These are phyloP conservation scores for Thelonectria blattea DNA, from an alignment of 2,329 filamentous ascomycete genomes.

Conservation along the genomic window DNA sequence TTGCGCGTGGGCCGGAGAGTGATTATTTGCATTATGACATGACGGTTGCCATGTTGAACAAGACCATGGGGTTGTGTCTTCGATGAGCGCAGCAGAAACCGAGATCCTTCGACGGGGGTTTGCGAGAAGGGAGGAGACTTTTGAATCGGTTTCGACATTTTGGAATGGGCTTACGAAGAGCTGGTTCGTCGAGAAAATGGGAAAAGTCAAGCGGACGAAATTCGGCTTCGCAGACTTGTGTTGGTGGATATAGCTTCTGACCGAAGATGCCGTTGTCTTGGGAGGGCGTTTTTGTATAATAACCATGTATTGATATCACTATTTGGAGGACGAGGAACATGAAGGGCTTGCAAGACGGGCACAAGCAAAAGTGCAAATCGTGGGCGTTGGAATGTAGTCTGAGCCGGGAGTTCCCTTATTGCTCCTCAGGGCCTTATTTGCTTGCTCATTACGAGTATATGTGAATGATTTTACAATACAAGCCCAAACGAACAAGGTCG, in stretches of 20 bases:
- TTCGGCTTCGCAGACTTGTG: not conserved
- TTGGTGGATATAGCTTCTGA: no score
- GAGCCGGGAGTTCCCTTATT: slow-evolving; percentile 16
- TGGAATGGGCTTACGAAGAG: not conserved
- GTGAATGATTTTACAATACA: slow-evolving; percentile 25
- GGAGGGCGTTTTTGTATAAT: not conserved
- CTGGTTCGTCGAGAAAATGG: not conserved
- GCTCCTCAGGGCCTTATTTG: slow-evolving; percentile 1
- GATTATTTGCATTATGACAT: slow-evolving; percentile 69
- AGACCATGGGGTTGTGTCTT: slow-evolving; percentile 71
- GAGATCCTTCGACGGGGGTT: not conserved
- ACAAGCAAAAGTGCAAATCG: not conserved
- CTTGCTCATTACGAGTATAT: slow-evolving; percentile 21
- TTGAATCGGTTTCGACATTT: not conserved
- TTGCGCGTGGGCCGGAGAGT: slow-evolving; percentile 13
- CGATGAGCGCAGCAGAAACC: slow-evolving; percentile 39
- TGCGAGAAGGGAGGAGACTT: not conserved
- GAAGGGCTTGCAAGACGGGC: not conserved
- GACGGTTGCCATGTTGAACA: slow-evolving; percentile 76
- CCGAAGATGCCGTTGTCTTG: not conserved
- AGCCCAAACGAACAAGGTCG: slow-evolving; percentile 6
- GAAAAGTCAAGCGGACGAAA: not conserved
- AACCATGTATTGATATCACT: not conserved
- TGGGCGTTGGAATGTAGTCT: slow-evolving; percentile 26
- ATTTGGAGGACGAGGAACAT: not conserved